A percentile compares a stretch with the other conserved stretches of the same genome.
phyloP scores from a whole-genome alignment of 2,329 filamentous ascomycete genomes.

The Pseudogymnoascus sp. region DNA sequence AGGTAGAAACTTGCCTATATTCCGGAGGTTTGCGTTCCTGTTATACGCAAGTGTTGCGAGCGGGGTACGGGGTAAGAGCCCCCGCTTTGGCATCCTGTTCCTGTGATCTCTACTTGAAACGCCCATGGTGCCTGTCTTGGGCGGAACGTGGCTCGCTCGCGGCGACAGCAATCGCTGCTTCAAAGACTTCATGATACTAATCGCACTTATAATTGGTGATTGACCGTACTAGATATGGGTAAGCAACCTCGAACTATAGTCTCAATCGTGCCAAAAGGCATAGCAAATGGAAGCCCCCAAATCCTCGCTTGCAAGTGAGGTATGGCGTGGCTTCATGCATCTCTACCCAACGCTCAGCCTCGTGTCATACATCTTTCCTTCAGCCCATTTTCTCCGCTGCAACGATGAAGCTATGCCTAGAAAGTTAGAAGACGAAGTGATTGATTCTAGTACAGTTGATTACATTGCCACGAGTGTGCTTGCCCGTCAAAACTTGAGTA shows the following conservation, averaged over 20 bases:
- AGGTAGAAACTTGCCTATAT: neutral
- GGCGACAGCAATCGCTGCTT: neutral
- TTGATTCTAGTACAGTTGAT: neutral
- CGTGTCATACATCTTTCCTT: neutral
- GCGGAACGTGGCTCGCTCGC: neutral
- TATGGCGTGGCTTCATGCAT: neutral
- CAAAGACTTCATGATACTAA: neutral
- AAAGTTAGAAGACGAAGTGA: neutral
- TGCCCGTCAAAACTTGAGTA: neutral
- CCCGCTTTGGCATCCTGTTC: neutral
- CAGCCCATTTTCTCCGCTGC: neutral
- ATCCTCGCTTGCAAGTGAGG: neutral
- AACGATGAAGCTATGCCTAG: neutral
- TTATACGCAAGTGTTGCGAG: neutral
- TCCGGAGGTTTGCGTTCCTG: neutral
- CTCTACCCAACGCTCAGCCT: neutral
- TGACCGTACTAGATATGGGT: neutral
- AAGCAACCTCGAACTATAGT: neutral
- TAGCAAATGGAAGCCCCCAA: neutral
- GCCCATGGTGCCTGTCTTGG: neutral
- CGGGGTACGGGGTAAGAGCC: neutral
- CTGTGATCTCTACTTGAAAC: neutral
- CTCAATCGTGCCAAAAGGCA: neutral
- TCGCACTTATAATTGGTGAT: neutral
- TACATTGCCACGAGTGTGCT: neutral